Evolutionary conservation across 2,329 filamentous ascomycete genomes (phyloP).

Genomic region (Trichoderma simmonsii): DNA sequence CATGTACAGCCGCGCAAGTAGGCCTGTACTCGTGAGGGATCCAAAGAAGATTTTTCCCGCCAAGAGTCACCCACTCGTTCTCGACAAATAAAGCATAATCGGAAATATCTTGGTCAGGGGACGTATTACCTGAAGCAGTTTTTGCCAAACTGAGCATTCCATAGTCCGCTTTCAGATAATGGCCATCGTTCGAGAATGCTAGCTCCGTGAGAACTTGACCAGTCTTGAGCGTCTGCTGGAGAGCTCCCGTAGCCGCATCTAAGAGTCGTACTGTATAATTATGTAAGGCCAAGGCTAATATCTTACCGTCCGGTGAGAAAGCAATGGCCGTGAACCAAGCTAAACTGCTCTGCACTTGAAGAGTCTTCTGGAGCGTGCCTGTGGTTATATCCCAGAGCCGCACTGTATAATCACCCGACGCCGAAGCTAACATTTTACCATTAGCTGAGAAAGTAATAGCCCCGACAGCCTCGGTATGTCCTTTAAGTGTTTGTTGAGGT

Average conservation of each 20-base stretch:
- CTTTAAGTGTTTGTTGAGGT: not conserved
- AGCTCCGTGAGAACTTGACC: not conserved
- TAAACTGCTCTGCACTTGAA: no score
- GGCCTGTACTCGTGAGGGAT: not conserved
- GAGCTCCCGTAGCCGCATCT: not conserved
- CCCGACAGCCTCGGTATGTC: not conserved
- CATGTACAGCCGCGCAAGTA: not conserved
- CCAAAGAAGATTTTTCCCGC: not conserved
- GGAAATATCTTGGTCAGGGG: no score
- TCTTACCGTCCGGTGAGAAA: no score
- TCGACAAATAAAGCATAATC: not conserved
- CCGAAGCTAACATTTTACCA: not conserved
- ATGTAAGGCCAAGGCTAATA: not conserved
- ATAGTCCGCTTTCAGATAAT: not conserved
- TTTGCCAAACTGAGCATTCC: not conserved
- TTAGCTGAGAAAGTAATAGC: not conserved
- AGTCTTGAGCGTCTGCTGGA: not conserved
- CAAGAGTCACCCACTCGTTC: not conserved
- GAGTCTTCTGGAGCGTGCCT: no score
- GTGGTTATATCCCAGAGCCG: no score
- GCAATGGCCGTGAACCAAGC: no score
- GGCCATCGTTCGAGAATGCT: not conserved
- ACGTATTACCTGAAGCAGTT: no score
- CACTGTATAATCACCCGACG: no score
- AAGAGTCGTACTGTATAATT: not conserved